Evolutionary conservation across 176 grass and related monocot species (phyloP).

Genomic region (Urochloa ruziziensis): DNA sequence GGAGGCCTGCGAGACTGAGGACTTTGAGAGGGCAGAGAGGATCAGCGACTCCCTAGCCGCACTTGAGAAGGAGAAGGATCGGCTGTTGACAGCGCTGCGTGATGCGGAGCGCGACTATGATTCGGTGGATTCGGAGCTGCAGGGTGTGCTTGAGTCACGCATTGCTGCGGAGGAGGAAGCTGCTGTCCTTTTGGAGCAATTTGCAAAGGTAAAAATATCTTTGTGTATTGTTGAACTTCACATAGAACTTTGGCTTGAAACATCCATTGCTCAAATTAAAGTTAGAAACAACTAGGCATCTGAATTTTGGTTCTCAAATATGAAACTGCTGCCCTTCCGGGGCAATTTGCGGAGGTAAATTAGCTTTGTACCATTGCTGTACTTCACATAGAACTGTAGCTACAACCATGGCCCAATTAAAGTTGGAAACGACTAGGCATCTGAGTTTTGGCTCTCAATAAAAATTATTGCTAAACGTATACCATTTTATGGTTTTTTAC

Average conservation of each 20-base stretch:
- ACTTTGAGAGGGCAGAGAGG: constrained; percentile 85
- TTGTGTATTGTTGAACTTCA: background rate
- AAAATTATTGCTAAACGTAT: background rate
- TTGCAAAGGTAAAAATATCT: constrained; percentile 61
- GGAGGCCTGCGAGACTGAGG: constrained; percentile 82
- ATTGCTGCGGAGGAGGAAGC: constrained; percentile 68
- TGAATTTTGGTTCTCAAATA: constrained; percentile 2
- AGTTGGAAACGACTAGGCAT: background rate
- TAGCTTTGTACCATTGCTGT: background rate
- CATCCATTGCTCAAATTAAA: background rate
- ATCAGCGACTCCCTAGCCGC: constrained; percentile 63
- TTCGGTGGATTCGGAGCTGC: constrained; percentile 69
- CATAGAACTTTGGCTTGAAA: background rate
- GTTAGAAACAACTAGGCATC: background rate
- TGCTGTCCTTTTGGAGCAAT: constrained; percentile 58
- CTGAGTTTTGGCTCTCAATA: constrained; percentile 5
- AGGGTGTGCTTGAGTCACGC: constrained; percentile 65
- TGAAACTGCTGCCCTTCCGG: constrained; percentile 49
- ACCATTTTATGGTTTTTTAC: background rate
- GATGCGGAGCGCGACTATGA: constrained; percentile 67
- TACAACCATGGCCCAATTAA: background rate
- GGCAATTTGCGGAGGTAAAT: constrained; percentile 77
- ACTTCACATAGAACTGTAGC: background rate
- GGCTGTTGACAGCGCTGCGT: constrained; percentile 46
- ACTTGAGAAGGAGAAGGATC: constrained; percentile 66